Evolutionary conservation across 768 basidiomycete species (phyloP).

Genomic region (Astraeus odoratus): DNA sequence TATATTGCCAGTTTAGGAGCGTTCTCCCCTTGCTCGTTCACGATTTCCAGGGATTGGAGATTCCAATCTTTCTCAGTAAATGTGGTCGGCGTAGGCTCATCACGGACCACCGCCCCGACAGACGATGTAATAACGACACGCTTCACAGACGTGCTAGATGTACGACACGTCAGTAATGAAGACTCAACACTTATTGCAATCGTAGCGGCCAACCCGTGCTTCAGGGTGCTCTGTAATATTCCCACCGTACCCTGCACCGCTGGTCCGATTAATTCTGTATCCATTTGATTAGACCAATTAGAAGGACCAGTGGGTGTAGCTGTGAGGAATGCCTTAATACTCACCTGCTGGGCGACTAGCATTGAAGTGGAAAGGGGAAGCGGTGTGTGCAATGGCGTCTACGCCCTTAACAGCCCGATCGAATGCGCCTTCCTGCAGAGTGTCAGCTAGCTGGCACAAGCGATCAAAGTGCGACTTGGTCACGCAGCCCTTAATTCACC

Average conservation of each 20-base stretch:
- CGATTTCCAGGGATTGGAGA: slow-evolving; percentile 30
- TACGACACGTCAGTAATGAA: neutral
- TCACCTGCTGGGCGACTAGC: slow-evolving; percentile 38
- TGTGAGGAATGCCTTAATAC: neutral
- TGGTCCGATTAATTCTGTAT: slow-evolving; percentile 57
- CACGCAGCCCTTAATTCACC: neutral
- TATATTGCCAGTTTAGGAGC: slow-evolving; percentile 39
- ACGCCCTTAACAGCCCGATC: slow-evolving; percentile 75
- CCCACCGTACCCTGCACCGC: slow-evolving; percentile 66
- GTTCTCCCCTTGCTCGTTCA: slow-evolving; percentile 39
- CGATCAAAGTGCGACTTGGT: no score
- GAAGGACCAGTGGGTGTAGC: neutral
- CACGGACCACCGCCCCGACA: slow-evolving; percentile 37
- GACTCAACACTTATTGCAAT: no score
- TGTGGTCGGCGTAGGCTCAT: slow-evolving; percentile 17
- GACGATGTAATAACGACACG: slow-evolving; percentile 69
- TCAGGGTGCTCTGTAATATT: slow-evolving; percentile 52
- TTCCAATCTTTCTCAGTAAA: slow-evolving; percentile 61
- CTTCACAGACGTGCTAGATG: slow-evolving; percentile 39
- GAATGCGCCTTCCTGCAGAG: slow-evolving; percentile 53
- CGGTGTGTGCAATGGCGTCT: slow-evolving; percentile 64
- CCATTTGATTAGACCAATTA: neutral
- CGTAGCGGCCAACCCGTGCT: slow-evolving; percentile 37
- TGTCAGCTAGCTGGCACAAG: neutral
- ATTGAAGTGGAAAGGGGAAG: slow-evolving; percentile 51